Base-by-base conservation (phyloP, 78 protist species). In the Thecamonas trahens region DNA sequence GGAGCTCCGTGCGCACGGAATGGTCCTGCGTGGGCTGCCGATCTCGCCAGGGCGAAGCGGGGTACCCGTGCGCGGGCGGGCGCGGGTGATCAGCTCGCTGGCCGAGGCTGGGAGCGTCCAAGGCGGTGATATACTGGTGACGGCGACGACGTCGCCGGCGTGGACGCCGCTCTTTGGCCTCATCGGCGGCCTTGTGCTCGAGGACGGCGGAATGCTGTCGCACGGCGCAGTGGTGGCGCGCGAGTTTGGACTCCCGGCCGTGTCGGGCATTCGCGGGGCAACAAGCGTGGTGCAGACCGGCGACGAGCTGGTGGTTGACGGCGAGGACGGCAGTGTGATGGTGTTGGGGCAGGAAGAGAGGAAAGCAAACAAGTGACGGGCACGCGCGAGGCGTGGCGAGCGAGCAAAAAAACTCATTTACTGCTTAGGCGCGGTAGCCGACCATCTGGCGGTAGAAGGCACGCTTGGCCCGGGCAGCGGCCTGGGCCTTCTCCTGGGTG, bases 221-320 rank as follows among this genome's bases (percentile, higher is more conserved):
- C 70, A 64, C 58, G 70, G 70, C 37, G 39, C 53, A 1, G 70
- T 64, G n/a, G 70, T 64, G 22, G 70, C 70, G 52, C 35, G 70
- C 2, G 70, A 64, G 40, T 52, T 24, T 11, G 70, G 70, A 35
- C 13, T 64, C 2, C 70, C 70, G 29, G 9, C 45, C 40, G 70
- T 64, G n/a, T 13, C 40, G 26, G 8, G 18, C 20, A 2, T 62
- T 2, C 35, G 11, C 29, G 53, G 32, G 11, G 67, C 67, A 34
- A 62, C 67, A 17, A 8, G 28, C 2, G n/a, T 35, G n/a, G 4
- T 35, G 8, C 15, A 64, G 40, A 20, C 61, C 15, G 70, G 70
- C 39, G 70, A 40, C 31, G 2, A 2, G 26, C 18, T 64, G 6
- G 40, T 18, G 26, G 32, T 64, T 13, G 52, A 64, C n/a, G 70